Evolutionary conservation across 371 early-diverging fungal genomes (phyloP).

Genomic region (Haplosporangium sp.): DNA sequence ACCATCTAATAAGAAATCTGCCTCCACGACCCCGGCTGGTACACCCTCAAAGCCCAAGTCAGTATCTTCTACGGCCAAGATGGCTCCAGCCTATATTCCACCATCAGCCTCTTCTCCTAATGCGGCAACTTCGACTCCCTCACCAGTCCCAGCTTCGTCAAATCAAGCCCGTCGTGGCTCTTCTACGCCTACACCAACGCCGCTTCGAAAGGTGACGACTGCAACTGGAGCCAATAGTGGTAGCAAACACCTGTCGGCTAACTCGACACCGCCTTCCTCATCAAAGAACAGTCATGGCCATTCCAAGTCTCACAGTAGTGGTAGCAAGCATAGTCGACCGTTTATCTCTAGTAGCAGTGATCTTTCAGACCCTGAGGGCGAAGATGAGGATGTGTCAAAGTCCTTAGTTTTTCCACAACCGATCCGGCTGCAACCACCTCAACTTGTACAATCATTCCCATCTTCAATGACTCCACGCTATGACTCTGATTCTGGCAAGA

Average conservation of each 20-base stretch:
- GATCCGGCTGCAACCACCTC: slow-evolving; percentile 49
- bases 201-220: slow-evolving; percentile 26
- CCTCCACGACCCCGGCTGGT: background rate
- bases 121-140: slow-evolving; percentile 3
- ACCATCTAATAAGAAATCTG: slow-evolving; percentile 17
- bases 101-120: slow-evolving; percentile 22
- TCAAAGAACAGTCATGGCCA: slow-evolving; percentile 14
- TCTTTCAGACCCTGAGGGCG: slow-evolving; percentile 40
- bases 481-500: slow-evolving; percentile 33
- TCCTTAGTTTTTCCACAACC: slow-evolving; percentile 11
- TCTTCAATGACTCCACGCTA: slow-evolving; percentile 13
- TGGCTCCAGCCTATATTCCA: slow-evolving; percentile 47
- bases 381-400: slow-evolving; percentile 10
- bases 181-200: slow-evolving; percentile 35
- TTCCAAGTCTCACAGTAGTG: slow-evolving; percentile 3
- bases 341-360: slow-evolving; percentile 41
- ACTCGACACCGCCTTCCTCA: slow-evolving; percentile 12
- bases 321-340: slow-evolving; percentile 29
- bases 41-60: slow-evolving; percentile 34
- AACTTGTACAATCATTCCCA: slow-evolving; percentile 19
- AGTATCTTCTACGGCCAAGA: slow-evolving; percentile 21
- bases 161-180: slow-evolving; percentile 34
- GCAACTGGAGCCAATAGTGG: slow-evolving; percentile 2
- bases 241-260: slow-evolving; percentile 15
- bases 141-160: slow-evolving; percentile 14